Evolutionary conservation across 2,329 filamentous ascomycete genomes (phyloP).

Genomic region (Lachnum nothofagi): DNA sequence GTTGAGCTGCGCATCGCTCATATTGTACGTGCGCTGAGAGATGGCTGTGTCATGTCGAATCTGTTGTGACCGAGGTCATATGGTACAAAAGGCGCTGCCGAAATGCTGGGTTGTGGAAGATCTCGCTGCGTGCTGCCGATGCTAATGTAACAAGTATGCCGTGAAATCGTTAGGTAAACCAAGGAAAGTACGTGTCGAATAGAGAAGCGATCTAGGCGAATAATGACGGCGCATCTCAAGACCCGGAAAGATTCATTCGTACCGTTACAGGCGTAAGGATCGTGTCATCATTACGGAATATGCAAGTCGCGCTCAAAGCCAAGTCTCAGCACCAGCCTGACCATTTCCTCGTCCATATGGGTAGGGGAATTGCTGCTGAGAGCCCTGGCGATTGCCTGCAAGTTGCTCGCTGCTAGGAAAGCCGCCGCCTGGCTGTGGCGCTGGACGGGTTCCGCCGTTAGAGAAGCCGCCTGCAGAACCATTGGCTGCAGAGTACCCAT

Average conservation of each 20-base stretch:
- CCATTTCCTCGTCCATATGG: slow-evolving; percentile 26
- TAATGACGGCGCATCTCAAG: slow-evolving; percentile 19
- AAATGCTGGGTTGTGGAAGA: slow-evolving; percentile 18
- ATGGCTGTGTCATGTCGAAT: slow-evolving; percentile 29
- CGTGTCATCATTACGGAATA: slow-evolving; percentile 31
- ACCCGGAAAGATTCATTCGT: slow-evolving; percentile 31
- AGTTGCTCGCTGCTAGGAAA: slow-evolving; percentile 27
- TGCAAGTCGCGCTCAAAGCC: slow-evolving; percentile 24
- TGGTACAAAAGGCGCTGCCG: slow-evolving; percentile 32
- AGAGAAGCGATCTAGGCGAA: slow-evolving; percentile 6
- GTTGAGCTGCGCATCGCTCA: slow-evolving; percentile 32
- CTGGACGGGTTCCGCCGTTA: slow-evolving; percentile 16
- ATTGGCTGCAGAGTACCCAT: slow-evolving; percentile 23
- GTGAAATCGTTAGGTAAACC: slow-evolving; percentile 34
- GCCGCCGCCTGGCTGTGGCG: slow-evolving; percentile 11
- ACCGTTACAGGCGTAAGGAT: slow-evolving; percentile 36
- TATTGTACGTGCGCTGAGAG: slow-evolving; percentile 31
- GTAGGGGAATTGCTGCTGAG: slow-evolving; percentile 26
- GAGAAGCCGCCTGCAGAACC: slow-evolving; percentile 19
- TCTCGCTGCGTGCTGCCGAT: slow-evolving; percentile 23
- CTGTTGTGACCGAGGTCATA: slow-evolving; percentile 31
- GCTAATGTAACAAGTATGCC: slow-evolving; percentile 35
- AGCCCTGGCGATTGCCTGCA: slow-evolving; percentile 13
- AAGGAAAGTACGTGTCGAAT: slow-evolving; percentile 31
- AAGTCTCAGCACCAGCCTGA: slow-evolving; percentile 25